Base-by-base conservation (phyloP, 2,329 filamentous ascomycete species). In the Pestalotiopsis sp. region DNA sequence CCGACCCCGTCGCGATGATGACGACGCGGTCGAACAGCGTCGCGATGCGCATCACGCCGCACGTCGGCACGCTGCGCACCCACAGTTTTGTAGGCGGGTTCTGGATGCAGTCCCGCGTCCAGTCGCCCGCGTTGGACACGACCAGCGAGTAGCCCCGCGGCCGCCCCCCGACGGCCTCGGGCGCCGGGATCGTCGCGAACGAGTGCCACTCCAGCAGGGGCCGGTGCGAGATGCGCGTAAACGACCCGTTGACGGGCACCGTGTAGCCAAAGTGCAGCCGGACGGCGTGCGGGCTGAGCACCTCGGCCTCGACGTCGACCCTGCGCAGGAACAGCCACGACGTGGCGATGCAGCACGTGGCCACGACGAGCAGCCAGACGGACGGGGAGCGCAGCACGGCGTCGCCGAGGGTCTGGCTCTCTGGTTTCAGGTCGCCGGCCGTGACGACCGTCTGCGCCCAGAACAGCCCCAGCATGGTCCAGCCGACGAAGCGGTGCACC, bases 311-410 rank as follows among this genome's bases (percentile, higher is more conserved):
- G 70, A 95, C 91, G 11, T 82, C 81, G 68, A 93, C 89, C 73
- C 88, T 90, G 67, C 92, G 88, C 36, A 96, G 87, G 68, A 88
- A 86, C 2, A 92, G 77, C 93, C 93, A 97, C 1, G 93, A 92
- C 65, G 91, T 89, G 60, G 91, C 82, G 71, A 95, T 86, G 72
- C 91, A 87, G 56, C 85, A 74, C 1, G 92, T 93, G 60, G 90
- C 89, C 60, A 88, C 76, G 31, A 88, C 73, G 20, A 95, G 83
- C 74, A 92, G 87, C 91, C 92, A 96, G 79, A 95, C 82, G 9
- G 81, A 77, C 4, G 85, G 82, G 20, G 76, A 82, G 14, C 74
- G 75, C 25, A 80, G 75, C 2, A 84, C 74, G 2, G 80, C 78
- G 7, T 70, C 68, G 20, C 82, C 82, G 17, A 84, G 76, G 9